Percentiles rank a stretch among this genome's conserved stretches.
These are phyloP conservation scores for Chaetothyriales sp. DNA, from an alignment of 2,329 filamentous ascomycete genomes.

Conservation along the genomic window DNA sequence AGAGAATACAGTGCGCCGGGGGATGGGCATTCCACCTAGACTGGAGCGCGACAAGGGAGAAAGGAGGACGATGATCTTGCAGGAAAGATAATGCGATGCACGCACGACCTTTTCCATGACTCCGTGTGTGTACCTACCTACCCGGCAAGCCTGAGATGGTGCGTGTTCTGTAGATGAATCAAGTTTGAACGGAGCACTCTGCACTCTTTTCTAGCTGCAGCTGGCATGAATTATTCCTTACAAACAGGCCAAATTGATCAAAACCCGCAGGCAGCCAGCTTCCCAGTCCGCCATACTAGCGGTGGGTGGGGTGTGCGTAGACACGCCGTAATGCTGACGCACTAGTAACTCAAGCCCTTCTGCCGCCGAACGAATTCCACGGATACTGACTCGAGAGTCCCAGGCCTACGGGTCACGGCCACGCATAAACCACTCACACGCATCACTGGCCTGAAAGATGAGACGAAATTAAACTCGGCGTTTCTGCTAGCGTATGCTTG, in stretches of 20 bases:
- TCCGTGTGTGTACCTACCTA: too few species aligned
- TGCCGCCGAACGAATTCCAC: neutral
- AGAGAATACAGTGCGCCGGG: neutral
- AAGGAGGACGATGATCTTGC: neutral
- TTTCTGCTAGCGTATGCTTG: neutral
- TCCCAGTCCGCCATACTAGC: too few species aligned
- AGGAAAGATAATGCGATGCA: neutral
- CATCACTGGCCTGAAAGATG: neutral
- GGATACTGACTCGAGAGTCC: neutral
- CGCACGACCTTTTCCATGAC: neutral
- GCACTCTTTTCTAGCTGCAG: neutral
- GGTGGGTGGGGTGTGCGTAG: too few species aligned
- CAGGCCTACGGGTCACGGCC: neutral
- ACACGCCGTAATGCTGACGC: neutral
- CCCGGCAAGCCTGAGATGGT: too few species aligned
- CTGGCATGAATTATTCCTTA: neutral
- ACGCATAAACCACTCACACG: neutral
- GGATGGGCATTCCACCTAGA: neutral
- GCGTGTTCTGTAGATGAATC: neutral
- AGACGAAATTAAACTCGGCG: neutral
- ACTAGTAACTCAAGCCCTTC: neutral
- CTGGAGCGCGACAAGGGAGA: neutral
- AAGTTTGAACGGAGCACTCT: neutral
- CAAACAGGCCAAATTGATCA: neutral
- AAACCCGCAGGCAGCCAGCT: neutral